Percentiles rank a stretch among this genome's conserved stretches.
These are phyloP conservation scores for Cinnamomum chago DNA, from an alignment of 164 flowering plant species.

Conservation along the genomic window DNA sequence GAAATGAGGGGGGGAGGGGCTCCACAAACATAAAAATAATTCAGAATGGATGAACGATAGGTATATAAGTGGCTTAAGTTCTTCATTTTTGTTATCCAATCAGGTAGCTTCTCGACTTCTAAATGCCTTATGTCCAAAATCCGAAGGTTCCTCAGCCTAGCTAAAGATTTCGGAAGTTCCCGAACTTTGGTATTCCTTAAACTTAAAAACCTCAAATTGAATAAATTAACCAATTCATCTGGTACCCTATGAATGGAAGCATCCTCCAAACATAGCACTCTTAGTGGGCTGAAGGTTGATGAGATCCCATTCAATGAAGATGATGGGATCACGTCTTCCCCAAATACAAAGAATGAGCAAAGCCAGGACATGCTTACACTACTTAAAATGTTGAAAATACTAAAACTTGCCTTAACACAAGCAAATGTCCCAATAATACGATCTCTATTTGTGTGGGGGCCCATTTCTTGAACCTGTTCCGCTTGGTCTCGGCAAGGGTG, in stretches of 20 bases:
- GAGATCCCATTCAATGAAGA: background rate
- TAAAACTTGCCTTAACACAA: too few species aligned
- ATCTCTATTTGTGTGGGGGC: too few species aligned
- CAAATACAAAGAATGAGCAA: background rate
- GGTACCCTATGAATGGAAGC: background rate
- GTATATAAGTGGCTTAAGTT: background rate
- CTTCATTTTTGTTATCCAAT: background rate
- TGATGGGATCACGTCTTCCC: too few species aligned
- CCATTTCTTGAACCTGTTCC: too few species aligned
- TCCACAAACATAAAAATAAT: too few species aligned
- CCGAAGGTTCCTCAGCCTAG: background rate
- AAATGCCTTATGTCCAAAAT: background rate
- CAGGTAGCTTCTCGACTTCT: background rate
- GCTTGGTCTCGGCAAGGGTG: too few species aligned
- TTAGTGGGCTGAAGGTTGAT: background rate
- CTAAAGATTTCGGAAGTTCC: background rate
- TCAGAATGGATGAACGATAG: background rate
- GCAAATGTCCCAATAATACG: too few species aligned
- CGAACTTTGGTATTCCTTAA: background rate
- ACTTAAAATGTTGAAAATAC: background rate
- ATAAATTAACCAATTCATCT: background rate
- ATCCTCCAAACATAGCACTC: background rate
- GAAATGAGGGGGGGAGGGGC: too few species aligned
- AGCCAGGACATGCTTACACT: background rate
- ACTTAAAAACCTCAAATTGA: background rate